Evolutionary conservation across 257 asterid genomes (phyloP), one percentile per base, ranked within the genome.

Genomic region (Fraxinus quadrangulata): DNA sequence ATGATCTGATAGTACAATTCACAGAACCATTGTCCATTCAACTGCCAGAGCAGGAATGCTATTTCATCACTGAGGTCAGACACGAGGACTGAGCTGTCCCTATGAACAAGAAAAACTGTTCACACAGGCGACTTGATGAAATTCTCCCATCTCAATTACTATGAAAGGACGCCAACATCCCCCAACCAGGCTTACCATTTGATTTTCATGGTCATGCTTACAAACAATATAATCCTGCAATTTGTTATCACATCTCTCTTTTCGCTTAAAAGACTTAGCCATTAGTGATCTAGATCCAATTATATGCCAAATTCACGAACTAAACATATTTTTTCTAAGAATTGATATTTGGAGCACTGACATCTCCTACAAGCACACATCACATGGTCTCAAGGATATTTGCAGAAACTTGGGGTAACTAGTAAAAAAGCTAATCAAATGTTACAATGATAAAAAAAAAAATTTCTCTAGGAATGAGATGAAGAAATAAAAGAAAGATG

Each of bases 361-460:
- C 23, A 59, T 24, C 49, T 39, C 39, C 79, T 39, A 26, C 77
- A 71, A 33, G 76, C 54, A 26, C 31, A 68, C 39, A 66, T 19
- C 51, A 76, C 51, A 67, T 19, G 34, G 11, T 21, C 71, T 40
- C 67, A 7, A 40, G 8, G 3, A 34, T 47, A 45, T 66, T 16
- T 23, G 72, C 9, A 49, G 59, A 75, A 10, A n/a, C 65, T 23
- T 17, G 23, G 72, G 72, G 73, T 13, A 56, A 28, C 26, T 54
- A 40, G 74, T 59, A 33, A 68, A n/a, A 74, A 34, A 19, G 33
- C 31, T 23, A 21, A 23, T 59, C 28, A 26, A 31, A 19, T 26
- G 12, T 30, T 5, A 54, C 42, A 80, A 28, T 59, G 75, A 6
- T 17, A 40, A 61, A 26, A 12, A 51, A 54, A 76, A 71, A 23